Conservation (phyloP, 345 rosid species). For the Brassica nigra region DNA sequence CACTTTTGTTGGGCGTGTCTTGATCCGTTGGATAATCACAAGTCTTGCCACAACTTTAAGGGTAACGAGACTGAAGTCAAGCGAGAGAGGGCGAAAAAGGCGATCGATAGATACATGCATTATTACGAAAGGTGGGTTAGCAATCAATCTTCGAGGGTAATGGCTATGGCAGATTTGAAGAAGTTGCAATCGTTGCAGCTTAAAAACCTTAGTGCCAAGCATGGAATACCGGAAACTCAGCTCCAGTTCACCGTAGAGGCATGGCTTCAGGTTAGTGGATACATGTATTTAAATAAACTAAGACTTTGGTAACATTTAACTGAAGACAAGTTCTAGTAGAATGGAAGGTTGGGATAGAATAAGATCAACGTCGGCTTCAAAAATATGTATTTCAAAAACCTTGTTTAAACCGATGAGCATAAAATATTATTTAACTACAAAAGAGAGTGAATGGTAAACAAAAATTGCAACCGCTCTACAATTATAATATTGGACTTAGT, state of each 20-base stretch:
- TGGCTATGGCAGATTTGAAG: conserved; percentile 21
- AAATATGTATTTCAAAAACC: background rate
- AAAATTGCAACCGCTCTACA: background rate
- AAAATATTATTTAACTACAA: no score
- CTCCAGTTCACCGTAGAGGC: background rate
- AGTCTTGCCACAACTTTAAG: conserved; percentile 31
- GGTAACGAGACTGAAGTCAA: conserved; percentile 5
- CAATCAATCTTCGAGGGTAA: conserved; percentile 23
- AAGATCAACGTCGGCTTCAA: background rate
- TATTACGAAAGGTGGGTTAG: conserved; percentile 35
- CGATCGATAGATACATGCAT: conserved; percentile 12
- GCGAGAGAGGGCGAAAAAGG: conserved; percentile 5
- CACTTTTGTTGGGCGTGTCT: conserved; percentile 35
- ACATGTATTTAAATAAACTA: background rate
- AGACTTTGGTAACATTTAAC: background rate
- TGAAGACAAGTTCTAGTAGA: background rate
- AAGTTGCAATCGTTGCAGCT: conserved; percentile 7
- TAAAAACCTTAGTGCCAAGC: background rate
- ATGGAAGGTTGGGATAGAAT: background rate
- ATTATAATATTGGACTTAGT: background rate
- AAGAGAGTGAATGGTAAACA: background rate
- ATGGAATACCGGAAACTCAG: background rate
- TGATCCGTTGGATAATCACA: background rate
- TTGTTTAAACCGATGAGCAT: background rate
- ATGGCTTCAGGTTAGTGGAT: background rate